Conservation (phyloP, 2,329 filamentous ascomycete genomes). For the Didymella keratinophila region DNA sequence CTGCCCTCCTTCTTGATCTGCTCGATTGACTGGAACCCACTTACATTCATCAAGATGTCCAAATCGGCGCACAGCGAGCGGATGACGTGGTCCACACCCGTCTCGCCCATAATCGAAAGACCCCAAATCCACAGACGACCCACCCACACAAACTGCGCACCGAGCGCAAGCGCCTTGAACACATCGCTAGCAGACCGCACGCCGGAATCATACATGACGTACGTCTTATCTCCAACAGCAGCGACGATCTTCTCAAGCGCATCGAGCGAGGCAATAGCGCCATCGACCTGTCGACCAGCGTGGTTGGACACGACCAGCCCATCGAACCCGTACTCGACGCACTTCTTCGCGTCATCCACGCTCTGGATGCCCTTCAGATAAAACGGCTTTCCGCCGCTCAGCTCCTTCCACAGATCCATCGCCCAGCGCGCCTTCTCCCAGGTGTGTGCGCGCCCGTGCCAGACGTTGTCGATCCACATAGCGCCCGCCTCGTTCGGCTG, state of each 20-base stretch:
- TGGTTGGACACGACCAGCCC: not conserved
- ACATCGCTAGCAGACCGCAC: conserved; percentile 65
- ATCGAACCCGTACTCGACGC: not conserved
- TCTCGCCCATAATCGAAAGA: not conserved
- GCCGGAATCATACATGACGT: conserved; percentile 69
- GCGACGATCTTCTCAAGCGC: conserved; percentile 65
- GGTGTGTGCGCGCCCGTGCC: conserved; percentile 68
- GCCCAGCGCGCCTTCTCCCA: conserved; percentile 75
- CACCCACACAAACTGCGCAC: not conserved
- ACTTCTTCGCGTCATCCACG: not conserved
- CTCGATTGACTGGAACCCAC: not conserved
- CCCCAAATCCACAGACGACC: not conserved
- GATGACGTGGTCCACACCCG: not conserved
- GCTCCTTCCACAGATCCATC: conserved; percentile 53
- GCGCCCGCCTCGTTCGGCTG: conserved; percentile 63
- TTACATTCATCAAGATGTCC: not conserved
- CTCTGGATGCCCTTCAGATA: not conserved
- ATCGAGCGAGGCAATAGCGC: conserved; percentile 52
- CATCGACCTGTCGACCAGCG: not conserved
- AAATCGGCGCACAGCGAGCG: not conserved
- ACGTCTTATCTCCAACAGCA: conserved; percentile 59
- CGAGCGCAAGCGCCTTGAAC: conserved; percentile 58
- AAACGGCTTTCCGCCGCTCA: not conserved
- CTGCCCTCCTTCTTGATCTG: not conserved
- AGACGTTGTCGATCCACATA: conserved; percentile 71